Evolutionary conservation across 345 rosid species (phyloP).

Genomic region (Murraya paniculata): DNA sequence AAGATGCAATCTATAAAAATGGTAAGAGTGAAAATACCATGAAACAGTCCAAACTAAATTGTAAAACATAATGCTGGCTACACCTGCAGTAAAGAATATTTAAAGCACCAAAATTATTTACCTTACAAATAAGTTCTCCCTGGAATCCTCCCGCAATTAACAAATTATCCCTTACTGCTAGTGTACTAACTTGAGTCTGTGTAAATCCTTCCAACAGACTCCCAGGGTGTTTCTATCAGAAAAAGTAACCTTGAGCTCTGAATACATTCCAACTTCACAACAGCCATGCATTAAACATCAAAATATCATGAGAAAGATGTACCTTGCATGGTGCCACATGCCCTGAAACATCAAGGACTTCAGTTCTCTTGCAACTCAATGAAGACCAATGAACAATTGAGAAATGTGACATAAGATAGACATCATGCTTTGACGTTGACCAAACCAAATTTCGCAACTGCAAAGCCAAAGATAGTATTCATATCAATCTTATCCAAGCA

Average conservation of each 20-base stretch:
- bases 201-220: constrained; percentile 56
- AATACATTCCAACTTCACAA: neutral
- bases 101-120: constrained; percentile 9
- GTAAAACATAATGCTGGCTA: neutral
- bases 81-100: neutral
- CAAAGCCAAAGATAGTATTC: constrained; percentile 5
- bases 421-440: constrained; percentile 61
- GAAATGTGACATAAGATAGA: constrained; percentile 56
- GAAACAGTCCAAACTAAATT: neutral
- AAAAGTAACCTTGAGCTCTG: constrained; percentile 3
- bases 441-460: constrained; percentile 62
- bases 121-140: constrained; percentile 63
- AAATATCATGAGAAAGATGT: neutral
- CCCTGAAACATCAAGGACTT: constrained; percentile 56
- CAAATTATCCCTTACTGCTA: constrained; percentile 52
- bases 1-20: neutral
- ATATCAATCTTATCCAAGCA: neutral
- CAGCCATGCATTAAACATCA: neutral
- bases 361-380: constrained; percentile 44
- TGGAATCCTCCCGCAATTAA: constrained; percentile 64
- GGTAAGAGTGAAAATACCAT: too few relatives aligned
- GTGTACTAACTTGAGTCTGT: constrained; percentile 57
- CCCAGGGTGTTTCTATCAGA: constrained; percentile 52
- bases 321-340: constrained; percentile 58
- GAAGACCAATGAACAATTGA: constrained; percentile 60